phyloP scores from a whole-genome alignment of 192 early-diverging fungal genomes.

The Entrophospora sp. region DNA sequence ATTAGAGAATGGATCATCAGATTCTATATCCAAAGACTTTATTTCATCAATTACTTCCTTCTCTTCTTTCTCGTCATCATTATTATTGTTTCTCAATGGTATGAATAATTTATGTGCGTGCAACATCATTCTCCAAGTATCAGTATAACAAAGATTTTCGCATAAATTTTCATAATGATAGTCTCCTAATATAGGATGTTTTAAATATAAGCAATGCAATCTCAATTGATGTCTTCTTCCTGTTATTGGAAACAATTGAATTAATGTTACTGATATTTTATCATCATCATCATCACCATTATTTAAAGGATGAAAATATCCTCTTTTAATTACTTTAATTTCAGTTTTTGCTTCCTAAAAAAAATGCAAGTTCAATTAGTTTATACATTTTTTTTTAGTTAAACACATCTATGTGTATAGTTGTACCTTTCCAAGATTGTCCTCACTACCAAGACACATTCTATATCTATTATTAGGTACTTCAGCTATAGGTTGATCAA shows the following conservation, averaged over 20 bases:
- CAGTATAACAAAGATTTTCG: slow-evolving; percentile 23
- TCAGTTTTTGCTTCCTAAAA: slow-evolving; percentile 19
- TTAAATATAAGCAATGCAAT: slow-evolving; percentile 23
- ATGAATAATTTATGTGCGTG: too few relatives aligned
- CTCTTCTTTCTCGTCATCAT: too few relatives aligned
- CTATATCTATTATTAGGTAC: slow-evolving; percentile 24
- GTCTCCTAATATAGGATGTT: slow-evolving; percentile 30
- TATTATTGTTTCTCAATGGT: too few relatives aligned
- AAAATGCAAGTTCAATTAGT: neutral
- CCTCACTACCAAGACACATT: slow-evolving; percentile 21
- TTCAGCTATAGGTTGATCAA: slow-evolving; percentile 25
- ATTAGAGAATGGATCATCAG: too few relatives aligned
- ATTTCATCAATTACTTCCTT: too few relatives aligned
- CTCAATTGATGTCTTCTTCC: slow-evolving; percentile 31
- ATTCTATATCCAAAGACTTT: too few relatives aligned
- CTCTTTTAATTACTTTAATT: slow-evolving; percentile 17
- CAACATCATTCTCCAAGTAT: slow-evolving; percentile 32
- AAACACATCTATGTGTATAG: neutral
- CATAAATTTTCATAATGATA: too few relatives aligned
- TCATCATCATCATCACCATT: too few relatives aligned
- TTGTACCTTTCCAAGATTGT: slow-evolving; percentile 13
- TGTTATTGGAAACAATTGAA: slow-evolving; percentile 16
- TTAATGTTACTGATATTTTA: slow-evolving; percentile 21
- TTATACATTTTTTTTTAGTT: neutral
- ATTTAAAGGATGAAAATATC: slow-evolving; percentile 17